Percentiles rank a stretch among this genome's conserved stretches.
These are phyloP conservation scores for Apophysomyces variabilis DNA, from an alignment of 371 early-diverging fungal species.

Conservation along the genomic window DNA sequence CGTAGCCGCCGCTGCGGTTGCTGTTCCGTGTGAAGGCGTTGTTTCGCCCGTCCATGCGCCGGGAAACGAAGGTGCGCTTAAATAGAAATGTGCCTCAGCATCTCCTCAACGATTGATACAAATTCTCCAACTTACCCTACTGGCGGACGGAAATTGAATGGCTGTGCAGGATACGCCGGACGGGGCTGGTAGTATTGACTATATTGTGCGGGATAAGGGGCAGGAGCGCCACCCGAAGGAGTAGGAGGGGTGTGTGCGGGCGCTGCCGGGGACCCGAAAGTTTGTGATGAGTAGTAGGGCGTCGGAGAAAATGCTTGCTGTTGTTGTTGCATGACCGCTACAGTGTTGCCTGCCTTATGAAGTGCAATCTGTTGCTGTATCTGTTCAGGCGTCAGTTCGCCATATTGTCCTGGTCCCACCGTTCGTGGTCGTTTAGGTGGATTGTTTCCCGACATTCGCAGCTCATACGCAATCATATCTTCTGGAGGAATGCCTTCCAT, in stretches of 20 bases:
- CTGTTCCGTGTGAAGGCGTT: background rate
- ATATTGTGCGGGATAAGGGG: constrained; percentile 25
- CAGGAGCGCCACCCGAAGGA: constrained; percentile 20
- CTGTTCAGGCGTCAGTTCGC: constrained; percentile 46
- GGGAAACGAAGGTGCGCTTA: constrained; percentile 20
- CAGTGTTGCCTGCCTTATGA: constrained; percentile 36
- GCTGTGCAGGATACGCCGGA: constrained; percentile 22
- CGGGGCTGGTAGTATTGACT: constrained; percentile 36
- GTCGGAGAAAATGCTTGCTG: constrained; percentile 12
- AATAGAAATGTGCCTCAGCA: background rate
- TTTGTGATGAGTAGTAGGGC: constrained; percentile 25
- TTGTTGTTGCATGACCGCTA: constrained; percentile 13
- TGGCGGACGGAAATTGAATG: constrained; percentile 21
- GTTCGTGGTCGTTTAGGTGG: constrained; percentile 32
- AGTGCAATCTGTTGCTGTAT: constrained; percentile 46
- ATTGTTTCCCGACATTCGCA: constrained; percentile 42
- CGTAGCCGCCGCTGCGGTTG: background rate
- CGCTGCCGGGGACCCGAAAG: constrained; percentile 20
- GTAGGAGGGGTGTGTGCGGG: constrained; percentile 20
- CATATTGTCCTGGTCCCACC: constrained; percentile 37
- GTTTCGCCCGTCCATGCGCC: constrained; percentile 7
- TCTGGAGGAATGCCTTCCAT: constrained; percentile 93
- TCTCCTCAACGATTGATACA: too few species aligned
- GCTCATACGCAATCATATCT: constrained; percentile 74
- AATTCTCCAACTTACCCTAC: constrained; percentile 17